Evolutionary conservation across 345 rosid species (phyloP).

Genomic region (Syzygium aromaticum): DNA sequence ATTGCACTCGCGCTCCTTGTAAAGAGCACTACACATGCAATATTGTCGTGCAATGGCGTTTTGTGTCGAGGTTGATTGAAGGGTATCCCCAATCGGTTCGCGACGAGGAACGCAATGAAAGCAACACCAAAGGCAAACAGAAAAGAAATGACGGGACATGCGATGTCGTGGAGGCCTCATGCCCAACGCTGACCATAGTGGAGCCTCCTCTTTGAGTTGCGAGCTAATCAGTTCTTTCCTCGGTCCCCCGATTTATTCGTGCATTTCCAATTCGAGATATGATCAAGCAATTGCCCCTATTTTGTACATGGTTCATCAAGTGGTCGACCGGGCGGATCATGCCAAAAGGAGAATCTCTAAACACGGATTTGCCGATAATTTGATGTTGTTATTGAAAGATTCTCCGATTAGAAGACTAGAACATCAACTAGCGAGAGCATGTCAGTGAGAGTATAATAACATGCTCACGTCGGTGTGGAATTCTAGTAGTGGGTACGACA

Average conservation of each 20-base stretch:
- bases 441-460: background rate
- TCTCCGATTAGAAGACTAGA: background rate
- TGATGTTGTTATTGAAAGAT: background rate
- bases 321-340: background rate
- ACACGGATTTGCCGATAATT: background rate
- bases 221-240: background rate
- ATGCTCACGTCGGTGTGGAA: too few relatives aligned
- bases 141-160: background rate
- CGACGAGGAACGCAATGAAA: background rate
- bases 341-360: background rate
- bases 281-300: background rate
- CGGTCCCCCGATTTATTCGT: background rate
- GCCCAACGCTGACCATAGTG: background rate
- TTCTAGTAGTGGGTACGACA: too few relatives aligned
- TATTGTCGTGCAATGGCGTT: background rate
- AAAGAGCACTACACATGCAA: accelerated
- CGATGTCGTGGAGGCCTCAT: background rate
- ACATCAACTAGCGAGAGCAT: background rate
- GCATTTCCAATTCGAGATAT: background rate
- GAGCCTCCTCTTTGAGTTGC: background rate
- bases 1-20: background rate
- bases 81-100: background rate
- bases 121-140: background rate
- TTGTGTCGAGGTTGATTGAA: background rate
- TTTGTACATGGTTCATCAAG: background rate